Base-by-base conservation (phyloP, 2,329 filamentous ascomycete species). In the Cladosporium halotolerans region DNA sequence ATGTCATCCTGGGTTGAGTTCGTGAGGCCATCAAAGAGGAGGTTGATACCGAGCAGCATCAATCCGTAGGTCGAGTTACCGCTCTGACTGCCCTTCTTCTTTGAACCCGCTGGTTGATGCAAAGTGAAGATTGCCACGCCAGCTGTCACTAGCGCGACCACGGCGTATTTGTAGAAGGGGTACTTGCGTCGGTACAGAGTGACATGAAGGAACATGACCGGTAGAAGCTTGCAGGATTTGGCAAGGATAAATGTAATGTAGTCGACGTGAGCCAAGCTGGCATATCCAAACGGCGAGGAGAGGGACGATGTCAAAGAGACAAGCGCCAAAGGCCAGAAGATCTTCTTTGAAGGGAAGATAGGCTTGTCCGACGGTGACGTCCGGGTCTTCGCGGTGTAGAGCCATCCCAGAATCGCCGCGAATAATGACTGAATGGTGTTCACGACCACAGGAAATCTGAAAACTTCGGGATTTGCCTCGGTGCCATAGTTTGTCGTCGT, bases 221-320 rank as follows among this genome's bases (percentile, higher is more conserved):
- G 93, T n/a, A 99, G 83, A 16, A 99, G 81, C 76, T 99, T 99
- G 85, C 93, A 99, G 63, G 86, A 91, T 74, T 99, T 97, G 63
- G 93, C 92, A 40, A 99, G 86, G 62, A 96, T 88, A 73, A 95
- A 97, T 31, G 93, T 96, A 66, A 97, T 89, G 73, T 97, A 97
- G 80, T 97, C 93, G 72, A 97, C 90, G 70, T 97, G 90, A 36
- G 86, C 84, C 47, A 97, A 83, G 55, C 84, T 87, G 46, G 93
- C 91, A 73, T 97, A 97, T 62, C 92, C 93, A 66, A 96, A 96
- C 2, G 92, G 92, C n/a, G 86, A 90, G 38, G 92, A 90, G 49
- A 97, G 85, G 3, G 89, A 90, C 63, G 84, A 87, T 4, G 90
- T 96, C 53, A 96, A 72, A 61, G 90, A 89, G 55, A 99, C 89